Base-by-base conservation (phyloP, 2,329 filamentous ascomycete genomes). In the Aspergillus sp. region DNA sequence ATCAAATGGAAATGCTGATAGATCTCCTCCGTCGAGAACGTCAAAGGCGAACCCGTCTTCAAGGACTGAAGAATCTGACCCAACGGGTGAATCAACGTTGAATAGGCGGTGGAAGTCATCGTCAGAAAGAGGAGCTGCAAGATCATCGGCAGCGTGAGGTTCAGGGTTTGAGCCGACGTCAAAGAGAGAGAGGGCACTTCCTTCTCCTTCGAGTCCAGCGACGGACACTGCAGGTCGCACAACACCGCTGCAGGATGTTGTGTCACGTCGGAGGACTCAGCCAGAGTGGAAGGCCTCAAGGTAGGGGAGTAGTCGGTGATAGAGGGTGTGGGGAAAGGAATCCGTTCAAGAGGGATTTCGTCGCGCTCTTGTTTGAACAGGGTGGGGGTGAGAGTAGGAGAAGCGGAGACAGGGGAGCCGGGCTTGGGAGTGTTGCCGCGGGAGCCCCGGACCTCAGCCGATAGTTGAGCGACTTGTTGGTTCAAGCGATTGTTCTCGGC, bases 231-330 rank as follows among this genome's bases (percentile, higher is more conserved):
- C 95, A 96, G 95, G 95, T 97, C 95, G 80, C 90, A 98, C 95
- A 98, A 97, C 94, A 97, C 89, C 93, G 86, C 95, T 85, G 95
- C 95, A 98, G 95, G 93, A 97, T 96, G 93, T 97, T 97, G 95
- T 97, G 93, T 95, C 95, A 87, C 82, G 86, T 96, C 91, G 87
- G 91, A 85, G 81, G 89, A 85, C 81, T 81, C 76, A 77, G 78
- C 77, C 74, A 79, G 76, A 75, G 73, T 75, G 67, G 74, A 74
- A 68, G 75, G 73, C 66, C 75, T 74, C 61, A 75, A 68, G 57
- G 70, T 78, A 39, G 76, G 74, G 21, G 76, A 77, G 70, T 74
- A 76, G 61, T 76, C 74, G 68, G 71, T 70, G 41, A 73, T 61
- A 56, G 76, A 75, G 5, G 75, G 75, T 45, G 75, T 74, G 0